A percentile compares a stretch with the other conserved stretches of the same genome.
Conservation (phyloP, 148 eudicot species). For the Amaranthus palmeri region DNA sequence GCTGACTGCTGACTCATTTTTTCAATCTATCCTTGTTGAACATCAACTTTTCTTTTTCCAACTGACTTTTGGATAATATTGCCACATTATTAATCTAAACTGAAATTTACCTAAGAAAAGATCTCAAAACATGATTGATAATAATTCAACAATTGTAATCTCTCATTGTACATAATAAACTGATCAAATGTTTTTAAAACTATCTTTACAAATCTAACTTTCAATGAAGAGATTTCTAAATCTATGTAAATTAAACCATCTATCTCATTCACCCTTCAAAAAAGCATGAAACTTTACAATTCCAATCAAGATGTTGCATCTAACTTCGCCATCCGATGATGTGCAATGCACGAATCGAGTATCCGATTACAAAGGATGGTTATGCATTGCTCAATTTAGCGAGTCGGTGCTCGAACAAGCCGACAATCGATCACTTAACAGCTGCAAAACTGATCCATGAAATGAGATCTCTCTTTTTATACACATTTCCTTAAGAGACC, state of each 20-base stretch:
- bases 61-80: too few species aligned
- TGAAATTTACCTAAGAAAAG: too few species aligned
- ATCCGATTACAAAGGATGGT: background rate
- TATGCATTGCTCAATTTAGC: background rate
- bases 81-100: too few species aligned
- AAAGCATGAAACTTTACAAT: background rate
- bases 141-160: background rate
- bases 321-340: background rate
- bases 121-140: too few species aligned
- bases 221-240: background rate
- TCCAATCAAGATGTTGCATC: slow-evolving; percentile 10
- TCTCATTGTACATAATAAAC: slow-evolving; percentile 8
- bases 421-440: background rate
- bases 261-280: background rate
- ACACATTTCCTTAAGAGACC: slow-evolving; percentile 1
- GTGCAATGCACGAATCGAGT: background rate
- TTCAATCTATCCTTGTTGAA: too few species aligned
- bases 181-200: slow-evolving; percentile 7
- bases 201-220: slow-evolving; percentile 19
- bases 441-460: slow-evolving; percentile 15
- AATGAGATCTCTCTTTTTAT: slow-evolving; percentile 13
- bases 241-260: background rate
- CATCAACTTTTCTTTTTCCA: too few species aligned
- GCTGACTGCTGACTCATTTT: too few species aligned
- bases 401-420: background rate